Evolutionary conservation across 1,284 basidiomycete species (phyloP), one percentile per base, ranked within the genome.

Genomic region (Cerioporus squamosus): DNA sequence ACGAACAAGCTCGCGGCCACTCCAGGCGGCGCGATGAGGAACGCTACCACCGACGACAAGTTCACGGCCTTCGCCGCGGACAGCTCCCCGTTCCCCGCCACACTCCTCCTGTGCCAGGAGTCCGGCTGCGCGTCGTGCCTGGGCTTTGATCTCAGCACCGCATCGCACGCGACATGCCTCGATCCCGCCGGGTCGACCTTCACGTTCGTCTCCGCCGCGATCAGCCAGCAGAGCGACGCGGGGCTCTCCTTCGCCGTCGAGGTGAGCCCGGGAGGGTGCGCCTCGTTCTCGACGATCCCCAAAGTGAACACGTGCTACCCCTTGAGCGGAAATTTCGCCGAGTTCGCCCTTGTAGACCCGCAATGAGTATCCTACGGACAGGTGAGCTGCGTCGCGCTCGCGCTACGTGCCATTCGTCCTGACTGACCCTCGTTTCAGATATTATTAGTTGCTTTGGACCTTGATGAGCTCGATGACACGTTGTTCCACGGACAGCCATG

Each of bases 191-290:
- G 29, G 20, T 17, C 51, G 22, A 33, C 31, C 39, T 38, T 57
- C 56, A 15, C 7, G 38, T 57, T 42, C 46, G 10, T 2, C n/a
- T 57, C 56, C 23, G 40, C 49, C 22, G 39, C 56, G 20, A 53
- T 57, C 29, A 40, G 20, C 51, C 56, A 57, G 50, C 42, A 51
- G 56, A 57, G 51, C 42, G 46, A 57, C 33, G 36, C 22, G 24
- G 56, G 56, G 10, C 40, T 57, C 31, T n/a, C 39, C 18, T 53
- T 48, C 40, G 51, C 33, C 9, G 56, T 57, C 15, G 26, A 38
- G 42, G 44, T 44, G 2, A 22, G 44, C 31, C 49, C 49, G 18
- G 22, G 23, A 0, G 56, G 56, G 23, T 57, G 55, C 55, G 20
- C 14, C 5, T 26, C 36, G 20, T 47, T 43, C 26, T 15, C 22